phyloP scores from a whole-genome alignment of 2,329 filamentous ascomycete genomes.

The Cytospora piceae region DNA sequence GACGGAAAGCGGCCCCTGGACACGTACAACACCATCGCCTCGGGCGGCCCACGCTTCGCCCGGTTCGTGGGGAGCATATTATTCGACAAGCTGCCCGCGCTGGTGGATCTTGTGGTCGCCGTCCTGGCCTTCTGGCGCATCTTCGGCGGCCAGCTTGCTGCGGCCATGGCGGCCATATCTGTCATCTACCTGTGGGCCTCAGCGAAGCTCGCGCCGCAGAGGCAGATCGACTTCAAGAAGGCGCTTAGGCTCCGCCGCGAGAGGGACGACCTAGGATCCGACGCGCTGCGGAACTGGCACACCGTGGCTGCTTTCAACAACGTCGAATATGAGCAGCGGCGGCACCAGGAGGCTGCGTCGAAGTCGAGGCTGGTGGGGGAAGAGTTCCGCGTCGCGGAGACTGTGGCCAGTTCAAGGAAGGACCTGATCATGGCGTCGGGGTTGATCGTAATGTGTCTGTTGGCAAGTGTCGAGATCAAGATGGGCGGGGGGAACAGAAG shows the following conservation, averaged over 20 bases:
- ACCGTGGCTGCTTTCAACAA: constrained; percentile 14
- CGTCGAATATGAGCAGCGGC: constrained; percentile 3
- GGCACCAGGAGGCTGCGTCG: not conserved
- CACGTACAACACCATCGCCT: constrained; percentile 4
- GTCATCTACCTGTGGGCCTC: not conserved
- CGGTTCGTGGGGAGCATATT: constrained; percentile 5
- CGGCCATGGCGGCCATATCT: not conserved
- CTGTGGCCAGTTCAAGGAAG: not conserved
- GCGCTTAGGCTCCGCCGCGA: constrained; percentile 3
- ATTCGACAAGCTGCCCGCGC: constrained; percentile 6
- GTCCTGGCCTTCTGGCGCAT: constrained; percentile 11
- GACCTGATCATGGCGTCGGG: constrained; percentile 6
- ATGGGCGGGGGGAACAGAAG: not conserved
- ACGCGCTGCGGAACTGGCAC: constrained; percentile 4
- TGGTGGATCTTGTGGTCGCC: constrained; percentile 8
- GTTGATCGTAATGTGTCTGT: not conserved
- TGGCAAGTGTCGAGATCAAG: constrained; percentile 12
- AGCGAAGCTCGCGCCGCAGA: not conserved
- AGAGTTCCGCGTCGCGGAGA: not conserved
- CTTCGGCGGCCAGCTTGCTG: constrained; percentile 4
- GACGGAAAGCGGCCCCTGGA: constrained; percentile 2
- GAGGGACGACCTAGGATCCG: constrained; percentile 3
- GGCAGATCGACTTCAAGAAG: not conserved
- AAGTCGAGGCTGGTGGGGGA: not conserved
- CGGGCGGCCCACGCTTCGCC: constrained; percentile 2